Evolutionary conservation across 768 basidiomycete species (phyloP).

Genomic region (Kwoniella dejecticola): DNA sequence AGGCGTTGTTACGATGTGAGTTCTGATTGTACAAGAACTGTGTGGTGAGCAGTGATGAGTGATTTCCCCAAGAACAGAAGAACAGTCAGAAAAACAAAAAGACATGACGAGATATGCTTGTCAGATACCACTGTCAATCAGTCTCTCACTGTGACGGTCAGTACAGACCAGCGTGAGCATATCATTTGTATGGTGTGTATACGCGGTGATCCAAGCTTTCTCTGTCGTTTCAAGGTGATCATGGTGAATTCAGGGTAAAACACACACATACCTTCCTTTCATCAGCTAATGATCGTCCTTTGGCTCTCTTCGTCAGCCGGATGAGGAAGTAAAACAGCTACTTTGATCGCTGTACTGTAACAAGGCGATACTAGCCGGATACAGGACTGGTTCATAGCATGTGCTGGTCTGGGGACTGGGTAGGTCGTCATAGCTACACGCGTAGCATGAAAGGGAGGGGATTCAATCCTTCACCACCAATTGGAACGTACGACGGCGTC

Average conservation of each 20-base stretch:
- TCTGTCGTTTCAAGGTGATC: not conserved
- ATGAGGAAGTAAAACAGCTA: conserved; percentile 7
- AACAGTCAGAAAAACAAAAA: too few species aligned
- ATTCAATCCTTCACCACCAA: too few species aligned
- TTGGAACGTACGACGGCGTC: too few species aligned
- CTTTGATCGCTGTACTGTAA: not conserved
- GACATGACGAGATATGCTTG: too few species aligned
- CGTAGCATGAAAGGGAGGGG: too few species aligned
- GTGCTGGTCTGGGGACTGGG: too few species aligned
- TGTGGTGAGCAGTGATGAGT: too few species aligned
- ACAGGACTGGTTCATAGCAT: too few species aligned
- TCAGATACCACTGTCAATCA: not conserved
- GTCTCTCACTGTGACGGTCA: not conserved
- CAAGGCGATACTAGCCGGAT: not conserved
- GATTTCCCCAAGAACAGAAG: too few species aligned
- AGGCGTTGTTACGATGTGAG: not conserved
- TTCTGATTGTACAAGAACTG: too few species aligned
- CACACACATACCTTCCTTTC: conserved; percentile 1
- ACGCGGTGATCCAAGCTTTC: conserved; percentile 5
- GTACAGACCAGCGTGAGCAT: not conserved
- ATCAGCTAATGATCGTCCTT: not conserved
- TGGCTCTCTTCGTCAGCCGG: conserved; percentile 1
- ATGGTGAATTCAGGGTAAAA: conserved; percentile 5
- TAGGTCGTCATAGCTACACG: too few species aligned
- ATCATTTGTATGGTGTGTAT: not conserved